Conservation (phyloP, 2,329 filamentous ascomycete species). For the Colletotrichum horii region DNA sequence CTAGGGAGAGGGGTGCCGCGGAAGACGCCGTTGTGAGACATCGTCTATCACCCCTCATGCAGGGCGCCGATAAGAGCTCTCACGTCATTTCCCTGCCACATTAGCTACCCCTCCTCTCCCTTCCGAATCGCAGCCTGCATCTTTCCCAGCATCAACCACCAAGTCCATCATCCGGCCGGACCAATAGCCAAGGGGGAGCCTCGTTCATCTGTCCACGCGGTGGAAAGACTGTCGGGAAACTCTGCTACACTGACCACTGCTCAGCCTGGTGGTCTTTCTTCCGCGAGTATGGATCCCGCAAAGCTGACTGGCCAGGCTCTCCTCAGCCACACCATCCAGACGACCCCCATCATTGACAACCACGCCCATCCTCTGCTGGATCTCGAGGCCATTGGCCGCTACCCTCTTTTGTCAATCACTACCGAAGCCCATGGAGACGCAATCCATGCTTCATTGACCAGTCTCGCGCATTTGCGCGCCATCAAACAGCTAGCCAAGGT, state of each 20-base stretch:
- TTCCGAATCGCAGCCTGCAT: not conserved
- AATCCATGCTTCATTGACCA: constrained; percentile 63
- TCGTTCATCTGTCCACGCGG: not conserved
- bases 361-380: constrained; percentile 74
- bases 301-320: constrained; percentile 24
- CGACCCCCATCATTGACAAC: constrained; percentile 73
- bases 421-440: constrained; percentile 77
- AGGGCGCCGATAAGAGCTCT: constrained; percentile 15
- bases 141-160: not conserved
- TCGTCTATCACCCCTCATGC: not conserved
- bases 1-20: not conserved
- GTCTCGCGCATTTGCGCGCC: constrained; percentile 73
- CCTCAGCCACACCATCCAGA: constrained; percentile 47
- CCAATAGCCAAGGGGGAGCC: not conserved
- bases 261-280: constrained; percentile 2
- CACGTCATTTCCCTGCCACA: constrained; percentile 8
- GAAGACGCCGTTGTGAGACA: not conserved
- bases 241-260: not conserved
- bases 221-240: not conserved
- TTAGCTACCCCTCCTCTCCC: constrained; percentile 1
- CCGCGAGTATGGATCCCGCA: constrained; percentile 20
- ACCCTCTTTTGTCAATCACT: constrained; percentile 64
- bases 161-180: not conserved
- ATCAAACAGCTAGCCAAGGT: constrained; percentile 70
- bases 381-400: constrained; percentile 47